Evolutionary conservation across 1,284 basidiomycete genomes (phyloP), one percentile per base, ranked within the genome.

Genomic region (Volvariella surrecta): DNA sequence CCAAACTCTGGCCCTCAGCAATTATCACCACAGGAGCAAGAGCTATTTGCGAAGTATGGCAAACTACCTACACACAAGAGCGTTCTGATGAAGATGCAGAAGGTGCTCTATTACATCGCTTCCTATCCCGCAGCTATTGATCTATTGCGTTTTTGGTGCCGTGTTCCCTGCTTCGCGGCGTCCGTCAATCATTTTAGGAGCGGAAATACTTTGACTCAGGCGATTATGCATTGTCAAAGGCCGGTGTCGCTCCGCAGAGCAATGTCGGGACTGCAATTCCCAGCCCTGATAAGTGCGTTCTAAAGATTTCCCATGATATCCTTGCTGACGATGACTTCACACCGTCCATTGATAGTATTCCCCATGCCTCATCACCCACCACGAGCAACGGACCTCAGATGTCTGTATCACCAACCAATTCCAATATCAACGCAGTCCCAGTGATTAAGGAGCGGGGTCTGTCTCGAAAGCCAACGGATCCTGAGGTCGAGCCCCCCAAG

Each of bases 161-260:
- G 34, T 31, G 42, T 32, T 41, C 45, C 39, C 24, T 34, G n/a
- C n/a, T n/a, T n/a, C n/a, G n/a, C n/a, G n/a, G n/a, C n/a, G n/a
- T n/a, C n/a, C n/a, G n/a, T n/a, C n/a, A n/a, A n/a, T n/a, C n/a
- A 16, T 31, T 31, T 8, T 56, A 96, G 90, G 93, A 96, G 63
- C 89, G 93, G 58, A 96, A 96, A 64, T 97, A 91, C 70, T 97
- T 97, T 63, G 93, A 97, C 66, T 97, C 94, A 48, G 94, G 94
- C 50, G 93, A 97, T 64, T 97, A 97, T 59, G 92, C 92, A 42
- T 74, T 97, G 54, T 93, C 90, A 44, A 96, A 97, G 65, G 94
- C 93, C 2, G 93, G 94, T 24, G 87, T 89, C 32, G 79, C 86
- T 17, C 84, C 90, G 38, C 87, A 90, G 61, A 89, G 78, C 58